A percentile compares a stretch with the other conserved stretches of the same genome.
phyloP scores from a whole-genome alignment of 2,329 filamentous ascomycete genomes.

The Penicillium sp. region DNA sequence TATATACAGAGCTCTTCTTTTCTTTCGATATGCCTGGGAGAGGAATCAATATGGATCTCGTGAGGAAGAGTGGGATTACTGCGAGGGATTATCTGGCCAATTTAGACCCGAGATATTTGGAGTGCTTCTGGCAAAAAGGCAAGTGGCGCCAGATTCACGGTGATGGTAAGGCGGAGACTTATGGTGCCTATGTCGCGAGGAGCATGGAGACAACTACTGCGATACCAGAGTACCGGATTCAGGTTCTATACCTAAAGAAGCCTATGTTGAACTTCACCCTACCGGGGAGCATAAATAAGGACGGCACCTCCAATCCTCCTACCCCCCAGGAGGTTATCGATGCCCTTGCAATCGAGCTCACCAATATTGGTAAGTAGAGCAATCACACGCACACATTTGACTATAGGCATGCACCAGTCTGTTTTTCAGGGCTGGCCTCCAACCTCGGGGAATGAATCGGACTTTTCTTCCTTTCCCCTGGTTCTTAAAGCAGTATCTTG shows the following conservation, averaged over 20 bases:
- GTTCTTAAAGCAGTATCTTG: too few relatives aligned
- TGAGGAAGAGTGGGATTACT: background rate
- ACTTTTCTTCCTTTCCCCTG: too few relatives aligned
- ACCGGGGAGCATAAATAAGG: background rate
- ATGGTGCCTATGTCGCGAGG: too few relatives aligned
- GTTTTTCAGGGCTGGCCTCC: background rate
- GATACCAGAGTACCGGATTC: background rate
- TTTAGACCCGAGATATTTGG: too few relatives aligned
- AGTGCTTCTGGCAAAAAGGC: too few relatives aligned
- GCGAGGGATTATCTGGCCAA: background rate
- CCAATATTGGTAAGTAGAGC: background rate
- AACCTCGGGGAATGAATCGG: too few relatives aligned
- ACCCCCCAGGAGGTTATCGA: background rate
- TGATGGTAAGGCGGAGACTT: too few relatives aligned
- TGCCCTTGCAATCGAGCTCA: background rate
- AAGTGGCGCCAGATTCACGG: too few relatives aligned
- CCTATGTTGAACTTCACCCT: background rate
- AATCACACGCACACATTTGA: background rate
- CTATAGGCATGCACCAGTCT: background rate
- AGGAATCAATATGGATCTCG: too few relatives aligned
- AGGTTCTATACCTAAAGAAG: background rate
- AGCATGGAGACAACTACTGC: background rate
- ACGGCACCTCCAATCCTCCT: background rate
- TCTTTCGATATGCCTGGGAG: background rate
- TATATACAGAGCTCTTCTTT: background rate